These are phyloP conservation scores for Globisporangium apiculatum DNA, from an alignment of 352 stramenopile genomes.

Conservation along the genomic window DNA sequence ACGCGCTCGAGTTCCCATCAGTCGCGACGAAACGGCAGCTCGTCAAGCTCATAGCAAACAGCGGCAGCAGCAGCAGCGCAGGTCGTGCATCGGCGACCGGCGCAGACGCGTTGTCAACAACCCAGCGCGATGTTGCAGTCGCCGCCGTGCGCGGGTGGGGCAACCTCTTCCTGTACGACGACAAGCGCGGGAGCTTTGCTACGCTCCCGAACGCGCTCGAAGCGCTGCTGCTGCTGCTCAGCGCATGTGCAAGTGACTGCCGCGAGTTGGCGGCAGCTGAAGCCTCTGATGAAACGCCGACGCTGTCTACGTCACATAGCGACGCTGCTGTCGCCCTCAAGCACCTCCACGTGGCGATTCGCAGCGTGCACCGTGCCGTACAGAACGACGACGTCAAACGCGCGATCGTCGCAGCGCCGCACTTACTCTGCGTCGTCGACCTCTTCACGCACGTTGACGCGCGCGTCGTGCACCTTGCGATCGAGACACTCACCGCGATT, in stretches of 20 bases:
- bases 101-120: not conserved
- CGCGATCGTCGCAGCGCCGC: conserved; percentile 26
- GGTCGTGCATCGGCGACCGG: not conserved
- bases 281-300: not conserved
- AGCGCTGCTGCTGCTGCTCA: conserved; percentile 31
- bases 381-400: conserved; percentile 22
- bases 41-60: conserved; percentile 21
- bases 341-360: conserved; percentile 20
- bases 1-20: conserved; percentile 29
- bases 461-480: conserved; percentile 28
- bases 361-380: conserved; percentile 22
- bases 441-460: conserved; percentile 34
- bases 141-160: conserved; percentile 46
- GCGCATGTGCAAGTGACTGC: conserved; percentile 9
- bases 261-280: no score
- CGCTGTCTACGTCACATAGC: not conserved
- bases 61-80: not conserved
- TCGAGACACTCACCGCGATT: conserved; percentile 33
- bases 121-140: conserved; percentile 15
- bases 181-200: conserved; percentile 44
- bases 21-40: conserved; percentile 37
- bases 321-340: conserved; percentile 8
- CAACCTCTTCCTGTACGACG: conserved; percentile 51
- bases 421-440: conserved; percentile 39
- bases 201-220: conserved; percentile 28